Evolutionary conservation across 1,284 basidiomycete species (phyloP).

Genomic region (Sanghuangporus baumii): DNA sequence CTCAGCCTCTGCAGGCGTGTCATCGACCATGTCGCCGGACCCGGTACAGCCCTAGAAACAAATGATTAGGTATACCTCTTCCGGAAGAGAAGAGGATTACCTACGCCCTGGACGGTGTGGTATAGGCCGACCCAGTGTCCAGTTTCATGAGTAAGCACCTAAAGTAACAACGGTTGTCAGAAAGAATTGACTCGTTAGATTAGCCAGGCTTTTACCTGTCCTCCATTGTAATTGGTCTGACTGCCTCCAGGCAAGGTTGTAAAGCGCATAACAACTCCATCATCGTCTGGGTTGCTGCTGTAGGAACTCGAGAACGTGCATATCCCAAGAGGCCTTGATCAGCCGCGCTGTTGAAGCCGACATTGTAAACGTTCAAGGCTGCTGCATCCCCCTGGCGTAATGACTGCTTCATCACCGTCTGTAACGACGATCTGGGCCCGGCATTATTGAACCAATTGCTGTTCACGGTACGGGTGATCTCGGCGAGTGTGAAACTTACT

Average conservation of each 20-base stretch:
- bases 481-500: conserved; percentile 36
- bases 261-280: conserved; percentile 36
- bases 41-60: conserved; percentile 30
- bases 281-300: conserved; percentile 27
- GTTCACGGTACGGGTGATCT: conserved; percentile 32
- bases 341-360: conserved; percentile 27
- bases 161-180: conserved; percentile 20
- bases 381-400: conserved; percentile 27
- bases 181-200: conserved; percentile 27
- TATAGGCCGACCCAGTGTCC: conserved; percentile 36
- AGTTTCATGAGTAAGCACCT: conserved; percentile 36
- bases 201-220: conserved; percentile 24
- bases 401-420: conserved; percentile 29
- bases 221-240: conserved; percentile 39
- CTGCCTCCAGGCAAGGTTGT: conserved; percentile 37
- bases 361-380: conserved; percentile 35
- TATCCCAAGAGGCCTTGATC: conserved; percentile 32
- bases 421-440: conserved; percentile 10
- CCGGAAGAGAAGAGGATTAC: neutral
- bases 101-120: conserved; percentile 34
- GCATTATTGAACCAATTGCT: conserved; percentile 34
- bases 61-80: neutral
- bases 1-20: conserved; percentile 44
- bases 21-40: conserved; percentile 38
- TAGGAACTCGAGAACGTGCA: conserved; percentile 36